phyloP scores from a whole-genome alignment of 768 basidiomycete genomes.

The Gymnopilus junonius region DNA sequence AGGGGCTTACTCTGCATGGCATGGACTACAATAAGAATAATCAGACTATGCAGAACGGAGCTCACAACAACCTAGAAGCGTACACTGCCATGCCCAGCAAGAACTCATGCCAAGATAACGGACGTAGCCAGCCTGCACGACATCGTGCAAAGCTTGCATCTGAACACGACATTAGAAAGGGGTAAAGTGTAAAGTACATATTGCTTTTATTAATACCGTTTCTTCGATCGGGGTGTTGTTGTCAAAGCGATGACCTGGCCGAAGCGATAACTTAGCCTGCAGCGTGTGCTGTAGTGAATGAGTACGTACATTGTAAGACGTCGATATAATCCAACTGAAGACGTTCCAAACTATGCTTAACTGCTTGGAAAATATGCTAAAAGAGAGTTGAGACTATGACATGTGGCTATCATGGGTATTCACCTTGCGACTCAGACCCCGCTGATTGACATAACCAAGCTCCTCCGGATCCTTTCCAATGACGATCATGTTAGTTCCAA shows the following conservation, averaged over 20 bases:
- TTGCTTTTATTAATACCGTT: conserved; percentile 35
- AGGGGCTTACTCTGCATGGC: conserved; percentile 57
- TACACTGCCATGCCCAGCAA: conserved; percentile 61
- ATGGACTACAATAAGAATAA: conserved; percentile 40
- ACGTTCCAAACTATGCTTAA: conserved; percentile 64
- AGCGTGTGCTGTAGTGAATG: too few relatives aligned
- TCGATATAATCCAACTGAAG: conserved; percentile 81
- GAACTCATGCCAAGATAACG: conserved; percentile 66
- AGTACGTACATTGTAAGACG: conserved; percentile 61
- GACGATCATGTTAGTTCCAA: conserved; percentile 15
- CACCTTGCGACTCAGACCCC: conserved; percentile 45
- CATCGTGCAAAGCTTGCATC: conserved; percentile 74
- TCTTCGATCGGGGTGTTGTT: conserved; percentile 61
- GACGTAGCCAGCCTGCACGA: conserved; percentile 66
- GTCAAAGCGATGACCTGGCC: conserved; percentile 58
- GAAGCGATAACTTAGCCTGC: conserved; percentile 10
- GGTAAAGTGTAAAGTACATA: not conserved
- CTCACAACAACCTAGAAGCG: conserved; percentile 8
- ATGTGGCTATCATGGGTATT: not conserved
- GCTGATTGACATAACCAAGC: conserved; percentile 57
- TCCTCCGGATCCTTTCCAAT: conserved; percentile 33
- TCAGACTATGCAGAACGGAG: not conserved
- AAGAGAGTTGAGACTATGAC: not conserved
- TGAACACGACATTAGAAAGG: conserved; percentile 18
- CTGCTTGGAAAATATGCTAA: conserved; percentile 73